phyloP scores from a whole-genome alignment of 768 basidiomycete genomes.

The Dentipellis fragilis region DNA sequence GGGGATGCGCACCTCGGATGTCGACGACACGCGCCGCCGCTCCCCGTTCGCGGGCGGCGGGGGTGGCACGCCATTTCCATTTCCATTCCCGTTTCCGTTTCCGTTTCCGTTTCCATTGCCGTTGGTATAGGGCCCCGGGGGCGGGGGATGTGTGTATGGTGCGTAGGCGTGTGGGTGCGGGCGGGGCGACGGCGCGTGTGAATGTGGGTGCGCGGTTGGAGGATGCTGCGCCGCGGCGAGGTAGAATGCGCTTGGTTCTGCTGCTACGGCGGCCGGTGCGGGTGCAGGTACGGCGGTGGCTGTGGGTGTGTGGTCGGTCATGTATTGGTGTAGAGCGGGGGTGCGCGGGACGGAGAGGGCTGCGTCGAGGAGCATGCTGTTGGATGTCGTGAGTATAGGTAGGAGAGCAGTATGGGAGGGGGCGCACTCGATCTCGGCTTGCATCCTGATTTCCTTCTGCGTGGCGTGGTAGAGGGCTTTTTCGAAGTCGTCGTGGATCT shows the following conservation, averaged over 20 bases:
- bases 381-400: too few species aligned
- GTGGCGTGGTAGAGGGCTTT: slow-evolving; percentile 5
- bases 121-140: not conserved
- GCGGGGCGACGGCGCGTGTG: not conserved
- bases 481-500: slow-evolving; percentile 9
- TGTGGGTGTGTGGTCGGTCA: not conserved
- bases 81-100: not conserved
- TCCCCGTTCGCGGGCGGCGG: not conserved
- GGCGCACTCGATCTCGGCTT: slow-evolving; percentile 12
- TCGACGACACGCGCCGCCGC: too few species aligned
- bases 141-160: too few species aligned
- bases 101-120: not conserved
- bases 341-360: slow-evolving; percentile 1
- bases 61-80: not conserved
- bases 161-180: not conserved
- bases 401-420: not conserved
- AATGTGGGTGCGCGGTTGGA: not conserved
- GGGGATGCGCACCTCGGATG: too few species aligned
- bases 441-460: slow-evolving; percentile 12
- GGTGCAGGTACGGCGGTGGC: not conserved
- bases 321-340: not conserved
- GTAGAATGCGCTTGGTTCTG: not conserved
- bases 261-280: not conserved
- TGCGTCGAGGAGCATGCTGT: slow-evolving; percentile 14
- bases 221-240: not conserved